phyloP scores from a whole-genome alignment of 2,329 filamentous ascomycete genomes.

The Apiospora pterosperma region DNA sequence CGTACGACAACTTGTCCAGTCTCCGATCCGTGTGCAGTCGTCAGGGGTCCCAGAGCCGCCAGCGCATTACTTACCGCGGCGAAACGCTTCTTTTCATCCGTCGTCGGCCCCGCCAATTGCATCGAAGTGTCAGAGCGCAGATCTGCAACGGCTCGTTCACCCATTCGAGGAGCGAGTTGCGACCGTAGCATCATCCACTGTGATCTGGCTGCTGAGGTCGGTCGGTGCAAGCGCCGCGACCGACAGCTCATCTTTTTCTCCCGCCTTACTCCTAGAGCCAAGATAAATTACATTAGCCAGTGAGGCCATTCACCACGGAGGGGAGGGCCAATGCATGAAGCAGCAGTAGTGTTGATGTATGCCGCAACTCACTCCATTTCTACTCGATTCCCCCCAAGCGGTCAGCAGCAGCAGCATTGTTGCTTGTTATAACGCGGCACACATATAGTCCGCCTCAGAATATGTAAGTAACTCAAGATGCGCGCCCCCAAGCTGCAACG shows the following conservation, averaged over 20 bases:
- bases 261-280: not conserved
- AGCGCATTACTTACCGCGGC: not conserved
- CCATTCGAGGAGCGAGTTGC: not conserved
- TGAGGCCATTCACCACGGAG: not conserved
- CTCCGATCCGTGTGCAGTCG: not conserved
- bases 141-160: not conserved
- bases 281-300: not conserved
- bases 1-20: not conserved
- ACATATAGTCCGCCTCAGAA: not conserved
- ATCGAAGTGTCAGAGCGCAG: not conserved
- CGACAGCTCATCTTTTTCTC: not conserved
- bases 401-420: not conserved
- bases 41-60: not conserved
- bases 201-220: not conserved
- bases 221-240: not conserved
- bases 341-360: not conserved
- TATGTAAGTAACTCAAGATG: too few species aligned
- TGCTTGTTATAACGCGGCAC: slow-evolving; percentile 2
- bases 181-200: not conserved
- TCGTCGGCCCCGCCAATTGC: not conserved
- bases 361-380: not conserved
- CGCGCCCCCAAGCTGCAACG: not conserved
- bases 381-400: not conserved
- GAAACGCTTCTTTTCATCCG: not conserved
- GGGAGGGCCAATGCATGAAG: not conserved